These are phyloP conservation scores for Phylloporus sp. DNA, from an alignment of 1,284 basidiomycete genomes.

Conservation along the genomic window DNA sequence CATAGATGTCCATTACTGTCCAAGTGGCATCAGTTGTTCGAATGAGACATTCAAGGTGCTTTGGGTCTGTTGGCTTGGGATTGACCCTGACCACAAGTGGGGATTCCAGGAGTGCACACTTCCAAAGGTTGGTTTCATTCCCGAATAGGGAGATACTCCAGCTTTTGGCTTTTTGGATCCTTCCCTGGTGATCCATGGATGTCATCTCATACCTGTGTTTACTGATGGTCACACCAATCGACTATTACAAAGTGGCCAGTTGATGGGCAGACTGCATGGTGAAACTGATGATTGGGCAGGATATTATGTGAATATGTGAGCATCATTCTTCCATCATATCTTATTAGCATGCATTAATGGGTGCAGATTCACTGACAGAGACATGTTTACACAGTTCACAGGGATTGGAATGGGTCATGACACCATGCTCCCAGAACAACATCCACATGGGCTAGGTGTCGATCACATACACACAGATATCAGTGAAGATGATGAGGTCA, in stretches of 20 bases:
- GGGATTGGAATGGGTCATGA: conserved; percentile 2
- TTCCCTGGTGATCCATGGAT: background rate
- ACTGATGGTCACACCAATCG: background rate
- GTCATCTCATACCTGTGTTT: background rate
- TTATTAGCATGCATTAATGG: background rate
- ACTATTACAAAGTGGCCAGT: background rate
- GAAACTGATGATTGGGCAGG: background rate
- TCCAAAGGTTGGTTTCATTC: background rate
- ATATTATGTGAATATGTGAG: conserved; percentile 4
- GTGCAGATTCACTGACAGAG: conserved; percentile 4
- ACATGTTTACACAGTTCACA: background rate
- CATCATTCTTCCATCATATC: background rate
- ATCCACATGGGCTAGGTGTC: background rate
- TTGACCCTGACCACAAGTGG: conserved; percentile 7
- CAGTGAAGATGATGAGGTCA: background rate
- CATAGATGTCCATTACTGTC: background rate
- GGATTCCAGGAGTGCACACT: conserved; percentile 1
- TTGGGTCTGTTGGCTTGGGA: conserved; percentile 20
- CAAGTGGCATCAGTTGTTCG: background rate
- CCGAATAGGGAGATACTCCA: background rate
- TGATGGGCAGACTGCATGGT: background rate
- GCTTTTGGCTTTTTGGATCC: background rate
- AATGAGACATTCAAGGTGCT: conserved; percentile 5
- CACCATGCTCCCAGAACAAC: background rate
- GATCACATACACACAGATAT: background rate